Conservation (phyloP, 306 rosid species). For the Fagus sylvatica region DNA sequence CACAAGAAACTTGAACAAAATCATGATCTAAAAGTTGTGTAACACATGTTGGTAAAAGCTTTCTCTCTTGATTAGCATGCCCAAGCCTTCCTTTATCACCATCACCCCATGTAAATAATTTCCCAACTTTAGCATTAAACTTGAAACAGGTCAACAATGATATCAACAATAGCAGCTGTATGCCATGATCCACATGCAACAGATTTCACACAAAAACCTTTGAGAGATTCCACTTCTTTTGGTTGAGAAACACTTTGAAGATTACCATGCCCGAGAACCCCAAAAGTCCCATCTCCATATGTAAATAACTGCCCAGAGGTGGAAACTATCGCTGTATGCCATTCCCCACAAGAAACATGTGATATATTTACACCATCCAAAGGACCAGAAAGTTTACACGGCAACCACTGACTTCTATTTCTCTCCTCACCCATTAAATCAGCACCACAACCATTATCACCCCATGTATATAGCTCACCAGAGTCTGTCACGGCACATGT, state of each 20-base stretch:
- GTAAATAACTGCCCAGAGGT: conserved; percentile 66
- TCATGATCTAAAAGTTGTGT: conserved; percentile 70
- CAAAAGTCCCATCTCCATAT: conserved; percentile 89
- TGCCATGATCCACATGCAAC: conserved; percentile 96
- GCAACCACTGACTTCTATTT: conserved; percentile 64
- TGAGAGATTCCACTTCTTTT: conserved; percentile 74
- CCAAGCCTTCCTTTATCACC: conserved; percentile 80
- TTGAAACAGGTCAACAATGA: conserved; percentile 40
- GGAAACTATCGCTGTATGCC: conserved; percentile 80
- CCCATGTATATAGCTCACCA: conserved; percentile 81
- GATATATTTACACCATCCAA: conserved; percentile 54
- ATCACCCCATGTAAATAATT: conserved; percentile 92
- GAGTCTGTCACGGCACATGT: conserved; percentile 70
- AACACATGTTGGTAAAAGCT: conserved; percentile 73
- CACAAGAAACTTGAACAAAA: conserved; percentile 81
- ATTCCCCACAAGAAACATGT: conserved; percentile 77
- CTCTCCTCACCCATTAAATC: conserved; percentile 41
- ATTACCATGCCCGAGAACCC: conserved; percentile 84
- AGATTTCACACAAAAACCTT: conserved; percentile 62
- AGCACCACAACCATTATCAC: conserved; percentile 49
- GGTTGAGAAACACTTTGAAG: conserved; percentile 53
- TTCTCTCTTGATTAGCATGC: conserved; percentile 55
- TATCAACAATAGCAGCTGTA: conserved; percentile 72
- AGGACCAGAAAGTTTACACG: conserved; percentile 53
- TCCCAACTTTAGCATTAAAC: conserved; percentile 53